These are phyloP conservation scores for Lactarius deliciosus DNA, from an alignment of 768 basidiomycete species.

Conservation along the genomic window DNA sequence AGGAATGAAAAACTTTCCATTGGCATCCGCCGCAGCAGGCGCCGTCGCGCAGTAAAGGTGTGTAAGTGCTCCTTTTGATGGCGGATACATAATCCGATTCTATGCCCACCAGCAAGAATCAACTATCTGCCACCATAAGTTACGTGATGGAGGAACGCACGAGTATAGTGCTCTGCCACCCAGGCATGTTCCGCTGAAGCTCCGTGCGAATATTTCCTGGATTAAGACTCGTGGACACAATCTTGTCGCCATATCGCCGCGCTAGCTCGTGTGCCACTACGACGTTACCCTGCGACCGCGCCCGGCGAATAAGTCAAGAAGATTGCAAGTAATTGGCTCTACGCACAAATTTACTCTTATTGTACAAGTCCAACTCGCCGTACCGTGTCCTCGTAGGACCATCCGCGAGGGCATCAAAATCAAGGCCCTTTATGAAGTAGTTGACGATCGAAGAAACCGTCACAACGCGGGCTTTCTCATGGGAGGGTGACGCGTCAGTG, in stretches of 20 bases:
- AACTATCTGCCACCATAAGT: neutral
- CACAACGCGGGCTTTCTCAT: conserved; percentile 47
- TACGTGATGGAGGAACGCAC: neutral
- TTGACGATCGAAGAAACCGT: conserved; percentile 46
- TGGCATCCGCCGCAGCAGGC: conserved; percentile 39
- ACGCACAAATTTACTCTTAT: conserved; percentile 48
- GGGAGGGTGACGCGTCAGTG: conserved; percentile 40
- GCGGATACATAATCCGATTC: conserved; percentile 4
- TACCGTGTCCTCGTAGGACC: conserved; percentile 30
- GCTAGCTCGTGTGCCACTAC: conserved; percentile 48
- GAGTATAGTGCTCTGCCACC: neutral
- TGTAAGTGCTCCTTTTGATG: conserved; percentile 41
- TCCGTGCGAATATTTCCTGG: conserved; percentile 34
- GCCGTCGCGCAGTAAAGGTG: conserved; percentile 47
- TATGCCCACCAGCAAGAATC: neutral
- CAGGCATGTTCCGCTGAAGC: conserved; percentile 11
- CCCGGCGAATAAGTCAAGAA: neutral
- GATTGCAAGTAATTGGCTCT: no score
- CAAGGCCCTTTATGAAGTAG: conserved; percentile 36
- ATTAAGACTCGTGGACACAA: conserved; percentile 48
- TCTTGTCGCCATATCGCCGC: conserved; percentile 45
- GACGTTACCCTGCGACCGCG: conserved; percentile 38
- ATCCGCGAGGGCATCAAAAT: conserved; percentile 42
- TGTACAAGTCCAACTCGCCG: conserved; percentile 28
- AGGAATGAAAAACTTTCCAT: conserved; percentile 40